Base-by-base conservation (phyloP, 306 rosid species). In the Corylus americana region DNA sequence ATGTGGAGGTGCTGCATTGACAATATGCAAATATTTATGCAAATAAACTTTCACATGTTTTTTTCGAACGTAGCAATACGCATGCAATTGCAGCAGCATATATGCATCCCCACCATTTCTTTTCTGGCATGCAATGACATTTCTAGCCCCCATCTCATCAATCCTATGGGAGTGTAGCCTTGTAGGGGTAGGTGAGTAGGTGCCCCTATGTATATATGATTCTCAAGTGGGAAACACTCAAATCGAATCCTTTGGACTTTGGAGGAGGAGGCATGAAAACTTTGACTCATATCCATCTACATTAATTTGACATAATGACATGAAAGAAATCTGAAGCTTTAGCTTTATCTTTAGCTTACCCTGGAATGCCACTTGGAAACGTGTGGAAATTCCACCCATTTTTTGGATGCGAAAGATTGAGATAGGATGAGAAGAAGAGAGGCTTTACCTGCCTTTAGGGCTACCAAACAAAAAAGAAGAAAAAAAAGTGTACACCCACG, bases 1-100 rank as follows among this genome's bases (percentile, higher is more conserved):
- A 71, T 76, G 81, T 82, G 82, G 83, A 84, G 89, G 88, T 73
- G 83, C 61, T 82, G 71, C 49, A 39, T 27, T 68, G 1, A 17
- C 53, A 39, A 35, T 31, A 3, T 31, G 35, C 35, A 68, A 68
- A 68, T 8, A 1, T 1, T 42, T 37, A 67, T 10, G 72, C 8
- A 68, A 68, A 68, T 8, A 1, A 31, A 68, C 51, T 8, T 16
- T 42, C 72, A 44, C 72, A 12, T 68, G 72, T 68, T 68, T 16
- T 42, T 68, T 39, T 68, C 51, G 31, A 68, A 68, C 20, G n/a
- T n/a, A 39, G 29, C 72, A 68, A n/a, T 42, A 68, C 72, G 72
- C 72, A 68, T 68, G 72, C 72, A 39, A 42, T 67, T 67, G 7
- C 39, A 35, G 71, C 16, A 37, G 71, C 12, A 4, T 3, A 35